A percentile compares a stretch with the other conserved stretches of the same genome.
These are phyloP conservation scores for Botrytis aclada DNA, from an alignment of 2,329 filamentous ascomycete species.

Conservation along the genomic window DNA sequence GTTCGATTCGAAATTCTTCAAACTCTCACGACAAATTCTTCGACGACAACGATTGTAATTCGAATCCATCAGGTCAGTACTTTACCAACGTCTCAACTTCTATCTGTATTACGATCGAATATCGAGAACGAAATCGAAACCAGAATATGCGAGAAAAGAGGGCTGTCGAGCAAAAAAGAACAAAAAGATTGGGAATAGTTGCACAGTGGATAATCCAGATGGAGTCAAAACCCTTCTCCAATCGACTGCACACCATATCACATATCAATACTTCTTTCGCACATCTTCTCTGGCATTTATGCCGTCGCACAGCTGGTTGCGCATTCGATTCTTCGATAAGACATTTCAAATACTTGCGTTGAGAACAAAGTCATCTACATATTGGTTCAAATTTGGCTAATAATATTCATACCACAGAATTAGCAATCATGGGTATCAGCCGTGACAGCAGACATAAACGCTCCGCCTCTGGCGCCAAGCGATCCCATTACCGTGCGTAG, in stretches of 20 bases:
- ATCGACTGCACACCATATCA: conserved; percentile 11
- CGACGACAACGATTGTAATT: conserved; percentile 43
- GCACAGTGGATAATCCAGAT: conserved; percentile 9
- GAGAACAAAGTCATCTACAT: not conserved
- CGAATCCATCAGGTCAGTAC: conserved; percentile 49
- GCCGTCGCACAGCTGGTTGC: conserved; percentile 2
- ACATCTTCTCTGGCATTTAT: not conserved
- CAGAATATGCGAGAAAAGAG: not conserved
- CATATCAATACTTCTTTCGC: conserved; percentile 13
- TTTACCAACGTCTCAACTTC: conserved; percentile 10
- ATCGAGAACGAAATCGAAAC: not conserved
- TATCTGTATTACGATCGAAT: not conserved
- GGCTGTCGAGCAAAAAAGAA: not conserved
- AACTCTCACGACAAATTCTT: conserved; percentile 19
- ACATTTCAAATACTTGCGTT: not conserved
- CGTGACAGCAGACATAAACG: conserved; percentile 99
- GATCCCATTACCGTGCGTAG: conserved; percentile 80
- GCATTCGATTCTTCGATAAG: conserved; percentile 7
- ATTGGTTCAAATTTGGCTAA: conserved; percentile 27
- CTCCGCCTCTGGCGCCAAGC: conserved; percentile 98
- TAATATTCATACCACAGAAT: conserved; percentile 49
- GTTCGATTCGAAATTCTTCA: conserved; percentile 3
- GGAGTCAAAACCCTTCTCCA: not conserved
- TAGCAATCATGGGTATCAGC: conserved; percentile 98
- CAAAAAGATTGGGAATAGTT: conserved; percentile 3